phyloP scores from a whole-genome alignment of 2,329 filamentous ascomycete species.

The Exophiala sp. region DNA sequence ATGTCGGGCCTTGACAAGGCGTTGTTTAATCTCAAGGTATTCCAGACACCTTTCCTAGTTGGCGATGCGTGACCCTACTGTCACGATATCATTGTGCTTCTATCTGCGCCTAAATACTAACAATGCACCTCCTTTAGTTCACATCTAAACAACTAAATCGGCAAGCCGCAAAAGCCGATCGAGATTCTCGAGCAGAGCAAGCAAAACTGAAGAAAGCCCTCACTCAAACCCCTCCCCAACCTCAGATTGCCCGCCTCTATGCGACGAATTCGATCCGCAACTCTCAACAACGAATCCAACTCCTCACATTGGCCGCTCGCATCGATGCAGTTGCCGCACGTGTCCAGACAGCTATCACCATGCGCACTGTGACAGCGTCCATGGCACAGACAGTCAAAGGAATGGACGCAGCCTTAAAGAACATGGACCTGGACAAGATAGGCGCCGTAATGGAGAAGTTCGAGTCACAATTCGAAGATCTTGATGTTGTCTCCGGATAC shows the following conservation, averaged over 20 bases:
- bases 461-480: constrained; percentile 54
- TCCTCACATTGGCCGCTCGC: constrained; percentile 44
- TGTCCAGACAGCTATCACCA: constrained; percentile 47
- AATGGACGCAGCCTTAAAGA: constrained; percentile 43
- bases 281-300: constrained; percentile 44
- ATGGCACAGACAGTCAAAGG: constrained; percentile 44
- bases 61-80: background rate
- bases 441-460: constrained; percentile 65
- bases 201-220: constrained; percentile 48
- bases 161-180: constrained; percentile 45
- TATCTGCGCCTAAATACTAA: background rate
- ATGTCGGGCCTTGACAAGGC: constrained; percentile 31
- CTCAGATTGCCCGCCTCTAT: constrained; percentile 49
- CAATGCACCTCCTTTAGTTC: constrained; percentile 32
- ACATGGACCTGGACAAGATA: constrained; percentile 52
- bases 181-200: constrained; percentile 47
- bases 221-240: constrained; percentile 43
- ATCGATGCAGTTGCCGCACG: constrained; percentile 50
- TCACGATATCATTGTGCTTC: background rate
- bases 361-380: constrained; percentile 44
- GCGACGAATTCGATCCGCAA: constrained; percentile 46
- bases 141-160: constrained; percentile 48
- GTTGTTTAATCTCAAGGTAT: constrained; percentile 35
- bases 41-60: background rate
- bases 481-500: constrained; percentile 58